Conservation (phyloP, 1,284 basidiomycete species). For the Pyrrhoderma lamaoense region DNA sequence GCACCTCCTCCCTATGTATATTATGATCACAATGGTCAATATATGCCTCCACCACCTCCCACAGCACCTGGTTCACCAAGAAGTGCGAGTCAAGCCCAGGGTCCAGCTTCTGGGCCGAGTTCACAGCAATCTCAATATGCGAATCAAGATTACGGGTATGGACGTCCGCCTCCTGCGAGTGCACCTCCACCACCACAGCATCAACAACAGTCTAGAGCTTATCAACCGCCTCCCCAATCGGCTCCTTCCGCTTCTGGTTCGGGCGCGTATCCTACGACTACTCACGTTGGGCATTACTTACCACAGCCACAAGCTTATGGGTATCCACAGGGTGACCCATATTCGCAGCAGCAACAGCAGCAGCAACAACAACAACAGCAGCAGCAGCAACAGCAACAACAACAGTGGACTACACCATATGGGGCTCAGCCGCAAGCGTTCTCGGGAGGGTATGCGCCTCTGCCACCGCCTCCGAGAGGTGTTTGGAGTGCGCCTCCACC, state of each 20-base stretch:
- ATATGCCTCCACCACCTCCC: constrained; percentile 12
- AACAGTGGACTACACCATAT: constrained; percentile 8
- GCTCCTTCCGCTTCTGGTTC: not conserved
- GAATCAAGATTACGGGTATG: constrained; percentile 14
- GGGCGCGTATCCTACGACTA: not conserved
- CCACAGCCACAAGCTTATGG: constrained; percentile 1
- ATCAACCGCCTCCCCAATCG: not conserved
- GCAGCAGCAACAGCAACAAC: constrained; percentile 14
- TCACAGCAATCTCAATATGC: constrained; percentile 7
- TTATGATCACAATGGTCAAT: constrained; percentile 17
- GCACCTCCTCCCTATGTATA: constrained; percentile 21
- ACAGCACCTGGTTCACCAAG: not conserved
- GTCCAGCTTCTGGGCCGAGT: not conserved
- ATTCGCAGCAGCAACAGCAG: constrained; percentile 9
- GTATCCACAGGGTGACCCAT: constrained; percentile 11
- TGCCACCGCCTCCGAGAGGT: constrained; percentile 6
- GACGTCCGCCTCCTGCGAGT: constrained; percentile 6
- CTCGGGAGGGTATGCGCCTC: constrained; percentile 10
- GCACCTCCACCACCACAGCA: constrained; percentile 3
- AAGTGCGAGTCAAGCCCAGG: constrained; percentile 5
- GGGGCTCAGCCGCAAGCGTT: not conserved
- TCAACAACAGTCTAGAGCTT: not conserved
- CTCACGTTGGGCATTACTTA: not conserved
- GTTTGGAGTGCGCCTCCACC: not conserved
- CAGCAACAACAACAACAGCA: constrained; percentile 11